Percentiles rank a stretch among this genome's conserved stretches.
phyloP scores from a whole-genome alignment of 228 moss, liverwort and hornwort species.

The Sphagnum magellanicum region DNA sequence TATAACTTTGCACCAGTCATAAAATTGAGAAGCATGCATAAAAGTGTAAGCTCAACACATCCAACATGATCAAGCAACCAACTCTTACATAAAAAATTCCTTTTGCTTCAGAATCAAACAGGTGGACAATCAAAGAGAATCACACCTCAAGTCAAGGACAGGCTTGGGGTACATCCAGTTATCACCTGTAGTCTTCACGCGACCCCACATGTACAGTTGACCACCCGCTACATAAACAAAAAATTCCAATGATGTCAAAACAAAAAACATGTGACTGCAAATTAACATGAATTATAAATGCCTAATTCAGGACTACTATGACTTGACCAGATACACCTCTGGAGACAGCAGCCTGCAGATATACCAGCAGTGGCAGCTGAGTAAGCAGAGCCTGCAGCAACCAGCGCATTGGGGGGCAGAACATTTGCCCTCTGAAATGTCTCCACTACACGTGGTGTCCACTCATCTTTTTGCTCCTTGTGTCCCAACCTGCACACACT shows the following conservation, averaged over 20 bases:
- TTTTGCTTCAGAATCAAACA: too few species aligned
- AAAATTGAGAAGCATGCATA: background rate
- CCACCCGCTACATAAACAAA: constrained; percentile 55
- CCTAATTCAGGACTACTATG: too few species aligned
- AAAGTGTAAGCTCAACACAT: background rate
- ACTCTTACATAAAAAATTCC: too few species aligned
- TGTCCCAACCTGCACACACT: constrained; percentile 73
- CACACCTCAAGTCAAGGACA: constrained; percentile 86
- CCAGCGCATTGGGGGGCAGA: constrained; percentile 60
- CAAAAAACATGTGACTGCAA: too few species aligned
- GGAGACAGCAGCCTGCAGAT: too few species aligned
- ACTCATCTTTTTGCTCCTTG: constrained; percentile 97
- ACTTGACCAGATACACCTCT: too few species aligned
- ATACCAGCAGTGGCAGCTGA: constrained; percentile 88
- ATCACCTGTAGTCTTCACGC: constrained; percentile 92
- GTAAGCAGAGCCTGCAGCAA: constrained; percentile 89
- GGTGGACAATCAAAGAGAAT: background rate
- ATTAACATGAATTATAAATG: too few species aligned
- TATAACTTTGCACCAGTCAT: background rate
- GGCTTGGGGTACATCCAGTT: constrained; percentile 99
- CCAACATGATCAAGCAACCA: background rate
- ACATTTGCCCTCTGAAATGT: constrained; percentile 74
- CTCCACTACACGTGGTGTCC: constrained; percentile 74
- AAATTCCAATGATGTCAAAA: background rate
- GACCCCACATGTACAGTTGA: constrained; percentile 97